Percentiles rank a stretch among this genome's conserved stretches.
These are phyloP conservation scores for Eimeria falciformis DNA, from an alignment of 169 alveolate genomes.

Conservation along the genomic window DNA sequence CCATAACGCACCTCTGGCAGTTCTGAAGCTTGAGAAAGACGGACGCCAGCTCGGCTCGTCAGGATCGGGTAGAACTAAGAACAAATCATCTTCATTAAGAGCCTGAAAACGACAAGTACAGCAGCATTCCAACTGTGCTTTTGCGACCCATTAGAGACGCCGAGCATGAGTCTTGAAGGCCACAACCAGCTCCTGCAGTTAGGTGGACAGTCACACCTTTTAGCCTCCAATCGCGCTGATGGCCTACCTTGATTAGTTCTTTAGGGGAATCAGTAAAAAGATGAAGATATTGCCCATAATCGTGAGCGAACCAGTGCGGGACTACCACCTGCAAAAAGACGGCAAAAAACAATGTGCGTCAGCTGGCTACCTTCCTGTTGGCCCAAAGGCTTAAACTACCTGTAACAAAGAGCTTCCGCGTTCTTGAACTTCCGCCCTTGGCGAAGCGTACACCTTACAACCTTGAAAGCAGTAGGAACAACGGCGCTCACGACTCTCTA, in stretches of 20 bases:
- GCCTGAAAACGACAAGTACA: background rate
- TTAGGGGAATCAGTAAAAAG: slow-evolving; percentile 38
- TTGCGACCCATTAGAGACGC: too few relatives aligned
- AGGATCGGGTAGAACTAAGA: slow-evolving; percentile 63
- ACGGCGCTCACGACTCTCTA: too few relatives aligned
- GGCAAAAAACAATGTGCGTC: too few relatives aligned
- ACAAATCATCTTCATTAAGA: slow-evolving; percentile 49
- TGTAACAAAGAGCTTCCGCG: too few relatives aligned
- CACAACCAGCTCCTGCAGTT: too few relatives aligned
- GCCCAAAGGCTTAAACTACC: too few relatives aligned
- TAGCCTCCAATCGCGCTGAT: background rate
- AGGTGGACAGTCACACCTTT: too few relatives aligned
- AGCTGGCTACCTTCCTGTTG: too few relatives aligned
- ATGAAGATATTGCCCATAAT: background rate
- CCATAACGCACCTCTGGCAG: background rate
- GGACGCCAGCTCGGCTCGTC: slow-evolving; percentile 62
- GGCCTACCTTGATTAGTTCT: slow-evolving; percentile 14
- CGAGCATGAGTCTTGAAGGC: too few relatives aligned
- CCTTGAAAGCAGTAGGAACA: too few relatives aligned
- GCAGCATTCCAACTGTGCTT: background rate
- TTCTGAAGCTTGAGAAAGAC: background rate
- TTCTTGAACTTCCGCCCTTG: too few relatives aligned
- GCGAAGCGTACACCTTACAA: too few relatives aligned
- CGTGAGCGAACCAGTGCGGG: slow-evolving; percentile 48
- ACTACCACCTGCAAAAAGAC: slow-evolving; percentile 43